Base-by-base conservation (phyloP, 805 yeast genomes). In the Candida succiphila region DNA sequence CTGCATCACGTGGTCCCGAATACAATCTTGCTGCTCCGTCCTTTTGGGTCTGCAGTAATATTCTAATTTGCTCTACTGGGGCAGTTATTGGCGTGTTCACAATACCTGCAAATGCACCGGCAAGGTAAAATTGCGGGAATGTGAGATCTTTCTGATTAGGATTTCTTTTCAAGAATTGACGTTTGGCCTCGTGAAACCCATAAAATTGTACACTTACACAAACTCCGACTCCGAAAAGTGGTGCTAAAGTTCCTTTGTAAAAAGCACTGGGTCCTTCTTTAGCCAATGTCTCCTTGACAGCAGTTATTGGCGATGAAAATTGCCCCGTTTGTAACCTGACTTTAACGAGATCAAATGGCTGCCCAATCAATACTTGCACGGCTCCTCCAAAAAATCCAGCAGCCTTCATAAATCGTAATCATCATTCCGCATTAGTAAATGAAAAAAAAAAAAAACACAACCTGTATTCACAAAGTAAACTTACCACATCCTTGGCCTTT, bases 271-370 rank as follows among this genome's bases (percentile, higher is more conserved):
- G 55, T 2, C 85, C 85, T 50, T 76, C 84, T 28, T 69, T 71
- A 25, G 62, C 63, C 30, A 78, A 45, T 0, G 83, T 75, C 24
- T 63, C 65, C 32, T 63, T 64, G 25, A 77, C 49, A 13, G 78
- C 75, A 31, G 61, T 59, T 7, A 67, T 44, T 12, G 80, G 71
- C 3, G 76, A 57, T 20, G 61, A 51, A 45, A 61, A 75, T 30
- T 80, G 72, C 2, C 94, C 87, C 1, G 84, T 77, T 44, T 78
- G 84, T 44, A 75, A 64, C 37, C 83, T 63, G 18, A 78, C 85
- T 48, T 78, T 78, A 41, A 78, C 79, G 43, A 78, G 63, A 51
- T 78, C 86, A 52, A 77, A 77, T 13, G 83, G 84, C 50, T 76
- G 84, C 23, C 75, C 75, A n/a, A 69, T 61, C 13, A 69, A 49